Conservation (phyloP, 2,329 filamentous ascomycete species). For the Reticulascus tulasneorum region DNA sequence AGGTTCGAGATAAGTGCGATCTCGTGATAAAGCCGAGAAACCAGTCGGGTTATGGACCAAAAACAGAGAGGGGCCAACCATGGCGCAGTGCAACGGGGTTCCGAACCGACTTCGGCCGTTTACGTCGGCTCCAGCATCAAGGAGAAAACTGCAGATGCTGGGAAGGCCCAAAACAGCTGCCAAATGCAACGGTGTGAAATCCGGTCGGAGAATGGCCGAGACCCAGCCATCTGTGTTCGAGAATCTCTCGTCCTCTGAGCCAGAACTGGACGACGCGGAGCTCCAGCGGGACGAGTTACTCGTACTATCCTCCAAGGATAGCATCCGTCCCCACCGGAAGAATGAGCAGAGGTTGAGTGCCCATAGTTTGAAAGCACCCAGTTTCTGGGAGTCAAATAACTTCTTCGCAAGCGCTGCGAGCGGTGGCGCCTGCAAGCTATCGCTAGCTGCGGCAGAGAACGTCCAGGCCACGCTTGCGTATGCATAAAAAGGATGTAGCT, state of each 20-base stretch:
- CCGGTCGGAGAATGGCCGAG: accelerated
- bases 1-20: background rate
- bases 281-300: no score
- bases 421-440: no score
- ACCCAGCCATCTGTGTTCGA: no score
- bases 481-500: background rate
- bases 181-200: background rate
- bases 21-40: background rate
- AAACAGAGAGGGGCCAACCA: background rate
- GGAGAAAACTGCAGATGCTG: background rate
- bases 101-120: background rate
- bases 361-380: background rate
- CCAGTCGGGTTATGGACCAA: background rate
- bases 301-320: accelerated
- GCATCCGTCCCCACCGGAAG: background rate
- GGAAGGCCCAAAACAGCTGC: background rate
- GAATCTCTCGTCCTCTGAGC: no score
- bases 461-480: no score
- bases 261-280: no score
- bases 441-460: no score
- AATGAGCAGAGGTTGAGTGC: background rate
- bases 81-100: background rate
- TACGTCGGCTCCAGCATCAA: background rate
- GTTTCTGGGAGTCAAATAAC: background rate
- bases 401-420: no score